These are phyloP conservation scores for Apiospora pterosperma DNA, from an alignment of 2,329 filamentous ascomycete species.

Conservation along the genomic window DNA sequence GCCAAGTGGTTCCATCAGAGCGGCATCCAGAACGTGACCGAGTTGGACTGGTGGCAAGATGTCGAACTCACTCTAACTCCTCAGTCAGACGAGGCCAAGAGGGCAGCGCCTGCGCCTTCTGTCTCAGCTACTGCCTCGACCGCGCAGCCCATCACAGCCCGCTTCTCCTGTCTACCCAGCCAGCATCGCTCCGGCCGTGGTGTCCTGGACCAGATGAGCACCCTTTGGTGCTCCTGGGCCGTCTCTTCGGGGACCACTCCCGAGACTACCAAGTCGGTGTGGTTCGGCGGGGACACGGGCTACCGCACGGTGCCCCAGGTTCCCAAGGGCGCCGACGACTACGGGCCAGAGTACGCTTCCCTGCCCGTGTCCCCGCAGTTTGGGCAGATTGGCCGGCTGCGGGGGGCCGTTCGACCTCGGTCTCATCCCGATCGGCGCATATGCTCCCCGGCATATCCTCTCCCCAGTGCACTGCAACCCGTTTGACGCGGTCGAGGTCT, in stretches of 20 bases:
- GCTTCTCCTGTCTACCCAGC: slow-evolving; percentile 74
- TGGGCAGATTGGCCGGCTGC: slow-evolving; percentile 71
- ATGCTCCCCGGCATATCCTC: slow-evolving; percentile 69
- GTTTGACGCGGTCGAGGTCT: slow-evolving; percentile 85
- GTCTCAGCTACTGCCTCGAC: slow-evolving; percentile 12
- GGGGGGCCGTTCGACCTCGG: slow-evolving; percentile 89
- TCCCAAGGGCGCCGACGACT: slow-evolving; percentile 64
- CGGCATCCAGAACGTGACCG: slow-evolving; percentile 75
- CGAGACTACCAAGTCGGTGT: slow-evolving; percentile 64
- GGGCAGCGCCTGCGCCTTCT: slow-evolving; percentile 25
- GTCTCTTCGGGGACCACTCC: slow-evolving; percentile 52
- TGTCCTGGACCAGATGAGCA: slow-evolving; percentile 66
- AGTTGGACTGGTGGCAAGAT: slow-evolving; percentile 95
- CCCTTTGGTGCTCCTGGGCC: slow-evolving; percentile 87
- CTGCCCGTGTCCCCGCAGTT: slow-evolving; percentile 80
- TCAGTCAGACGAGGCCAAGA: slow-evolving; percentile 20
- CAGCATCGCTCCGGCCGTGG: slow-evolving; percentile 76
- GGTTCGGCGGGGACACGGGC: slow-evolving; percentile 87
- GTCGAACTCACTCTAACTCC: slow-evolving; percentile 61
- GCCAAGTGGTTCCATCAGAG: slow-evolving; percentile 74
- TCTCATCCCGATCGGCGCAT: slow-evolving; percentile 90
- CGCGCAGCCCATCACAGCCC: slow-evolving; percentile 59
- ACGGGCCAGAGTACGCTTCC: slow-evolving; percentile 61
- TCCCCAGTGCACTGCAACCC: slow-evolving; percentile 84
- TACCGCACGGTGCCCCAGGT: slow-evolving; percentile 74